Conservation (phyloP, 441 rosid species). For the Syzygium malaccense region DNA sequence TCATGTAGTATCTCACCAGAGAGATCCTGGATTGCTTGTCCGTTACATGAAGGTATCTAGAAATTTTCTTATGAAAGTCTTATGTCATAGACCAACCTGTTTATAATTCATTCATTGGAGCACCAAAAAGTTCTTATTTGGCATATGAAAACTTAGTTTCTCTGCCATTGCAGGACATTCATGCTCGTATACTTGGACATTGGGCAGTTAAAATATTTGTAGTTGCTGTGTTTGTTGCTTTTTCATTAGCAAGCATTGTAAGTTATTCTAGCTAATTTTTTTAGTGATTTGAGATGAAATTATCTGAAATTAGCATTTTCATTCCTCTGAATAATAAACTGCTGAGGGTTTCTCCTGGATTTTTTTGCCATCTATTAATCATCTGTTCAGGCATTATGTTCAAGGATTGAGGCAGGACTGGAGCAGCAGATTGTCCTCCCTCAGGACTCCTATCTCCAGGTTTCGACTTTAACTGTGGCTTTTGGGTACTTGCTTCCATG, state of each 20-base stretch:
- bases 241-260: constrained; percentile 46
- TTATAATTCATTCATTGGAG: background rate
- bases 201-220: constrained; percentile 51
- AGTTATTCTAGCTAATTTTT: constrained; percentile 16
- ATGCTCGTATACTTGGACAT: constrained; percentile 49
- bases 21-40: constrained; percentile 43
- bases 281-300: background rate
- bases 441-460: constrained; percentile 68
- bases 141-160: background rate
- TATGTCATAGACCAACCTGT: background rate
- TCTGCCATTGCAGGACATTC: constrained; percentile 35
- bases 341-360: background rate
- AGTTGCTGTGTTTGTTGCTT: constrained; percentile 42
- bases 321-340: background rate
- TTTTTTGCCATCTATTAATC: background rate
- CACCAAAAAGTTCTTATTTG: background rate
- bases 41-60: constrained; percentile 50
- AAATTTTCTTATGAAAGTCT: background rate
- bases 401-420: constrained; percentile 55
- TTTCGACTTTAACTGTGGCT: background rate
- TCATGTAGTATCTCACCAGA: constrained; percentile 21
- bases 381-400: constrained; percentile 36
- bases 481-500: background rate
- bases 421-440: constrained; percentile 68
- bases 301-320: background rate